Base-by-base conservation (phyloP, 257 asterid genomes). In the Solanum clarkiae region DNA sequence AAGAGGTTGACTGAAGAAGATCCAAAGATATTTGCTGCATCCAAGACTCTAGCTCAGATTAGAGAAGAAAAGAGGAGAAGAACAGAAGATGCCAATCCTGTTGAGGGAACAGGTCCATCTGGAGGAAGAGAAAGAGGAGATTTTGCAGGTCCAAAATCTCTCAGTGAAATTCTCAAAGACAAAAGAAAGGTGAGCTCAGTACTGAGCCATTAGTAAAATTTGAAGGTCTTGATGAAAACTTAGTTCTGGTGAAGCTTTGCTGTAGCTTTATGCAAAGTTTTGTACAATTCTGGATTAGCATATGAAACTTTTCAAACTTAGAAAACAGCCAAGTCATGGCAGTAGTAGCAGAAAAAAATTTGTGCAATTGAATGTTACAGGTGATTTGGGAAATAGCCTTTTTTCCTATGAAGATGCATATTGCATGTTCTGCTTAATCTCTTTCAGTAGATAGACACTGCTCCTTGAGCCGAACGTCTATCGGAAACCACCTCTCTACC, bases 31-130 rank as follows among this genome's bases (percentile, higher is more conserved):
- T 59, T 59, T 59, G 10, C 29, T 14, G 92, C 87, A 18, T 91
- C 92, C 2, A 90, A 90, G 86, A 85, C 90, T 45, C 86, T 88
- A 29, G 83, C 90, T 44, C 88, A 90, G 74, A 87, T 90, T 54
- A 90, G 84, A 86, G 89, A 87, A 80, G 92, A 84, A 80, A 90
- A 90, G 89, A 63, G 44, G 32, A 88, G 72, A 85, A 65, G 82
- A 66, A 84, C 42, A 29, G 83, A 83, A 53, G 81, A 45, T 66
- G 63, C 8, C 26, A 66, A 82, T 84, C 77, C 36, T 45, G 26
- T 44, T 1, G 72, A 80, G n/a, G 66, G 56, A 59, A 66, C 80
- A 14, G 86, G 42, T 44, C 85, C 85, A 51, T 82, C 82, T 80
- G 82, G 82, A 81, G 29, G 55, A 18, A 80, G 59, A 32, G 74